A percentile compares a stretch with the other conserved stretches of the same genome.
phyloP scores from a whole-genome alignment of 106 monocot genomes.

The Ottelia alismoides region DNA sequence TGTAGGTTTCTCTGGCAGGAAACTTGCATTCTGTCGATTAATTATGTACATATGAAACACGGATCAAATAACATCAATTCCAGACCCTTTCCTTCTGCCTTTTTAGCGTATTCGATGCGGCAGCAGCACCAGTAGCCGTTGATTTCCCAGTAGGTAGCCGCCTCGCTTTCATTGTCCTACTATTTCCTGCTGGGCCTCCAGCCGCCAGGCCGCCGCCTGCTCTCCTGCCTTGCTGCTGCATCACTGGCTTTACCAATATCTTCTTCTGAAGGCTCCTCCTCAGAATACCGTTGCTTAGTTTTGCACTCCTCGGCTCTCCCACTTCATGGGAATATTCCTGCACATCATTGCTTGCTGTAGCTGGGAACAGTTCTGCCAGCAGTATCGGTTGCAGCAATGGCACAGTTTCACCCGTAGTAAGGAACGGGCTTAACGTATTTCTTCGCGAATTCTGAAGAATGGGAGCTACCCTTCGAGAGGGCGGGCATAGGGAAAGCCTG shows the following conservation, averaged over 20 bases:
- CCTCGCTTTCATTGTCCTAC: no score
- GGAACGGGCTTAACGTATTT: background rate
- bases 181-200: no score
- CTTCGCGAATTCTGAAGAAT: background rate
- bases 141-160: no score
- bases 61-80: no score
- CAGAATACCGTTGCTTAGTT: conserved; percentile 37
- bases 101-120: no score
- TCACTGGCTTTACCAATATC: conserved; percentile 36
- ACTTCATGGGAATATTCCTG: background rate
- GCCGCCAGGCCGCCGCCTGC: no score
- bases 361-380: background rate
- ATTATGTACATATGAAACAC: no score
- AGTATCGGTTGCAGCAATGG: conserved; percentile 3
- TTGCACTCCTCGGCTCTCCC: conserved; percentile 18
- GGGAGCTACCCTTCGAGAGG: background rate
- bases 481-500: conserved; percentile 1
- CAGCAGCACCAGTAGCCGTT: no score
- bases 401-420: background rate
- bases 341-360: no score
- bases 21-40: no score
- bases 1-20: no score
- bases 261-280: conserved; percentile 78
- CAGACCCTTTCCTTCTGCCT: no score
- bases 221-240: conserved; percentile 8